Percentiles rank a stretch among this genome's conserved stretches.
These are phyloP conservation scores for Alternaria dauci DNA, from an alignment of 2,329 filamentous ascomycete genomes.

Conservation along the genomic window DNA sequence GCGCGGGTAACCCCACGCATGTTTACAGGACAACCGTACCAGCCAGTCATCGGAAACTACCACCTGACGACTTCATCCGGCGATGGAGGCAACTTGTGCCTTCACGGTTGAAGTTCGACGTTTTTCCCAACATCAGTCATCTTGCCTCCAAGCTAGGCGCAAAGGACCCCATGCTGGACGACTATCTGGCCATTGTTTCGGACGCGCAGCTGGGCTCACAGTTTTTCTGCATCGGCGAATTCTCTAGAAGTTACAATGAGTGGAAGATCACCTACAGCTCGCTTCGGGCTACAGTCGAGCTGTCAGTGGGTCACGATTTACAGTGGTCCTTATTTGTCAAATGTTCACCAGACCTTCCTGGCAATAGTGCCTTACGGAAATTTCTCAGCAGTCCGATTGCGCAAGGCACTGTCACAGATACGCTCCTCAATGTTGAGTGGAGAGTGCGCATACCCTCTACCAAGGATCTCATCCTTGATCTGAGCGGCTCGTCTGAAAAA, in stretches of 20 bases:
- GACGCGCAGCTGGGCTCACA: conserved; percentile 17
- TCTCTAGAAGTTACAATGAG: conserved; percentile 35
- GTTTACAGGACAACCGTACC: conserved; percentile 43
- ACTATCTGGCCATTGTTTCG: conserved; percentile 17
- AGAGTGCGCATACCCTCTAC: conserved; percentile 30
- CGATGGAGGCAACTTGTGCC: conserved; percentile 48
- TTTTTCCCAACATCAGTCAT: conserved; percentile 25
- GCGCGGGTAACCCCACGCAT: conserved; percentile 64
- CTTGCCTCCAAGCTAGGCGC: background rate
- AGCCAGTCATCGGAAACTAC: conserved; percentile 38
- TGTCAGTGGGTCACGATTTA: conserved; percentile 49
- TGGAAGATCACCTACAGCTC: conserved; percentile 58
- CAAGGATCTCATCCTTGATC: conserved; percentile 15
- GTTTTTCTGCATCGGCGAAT: conserved; percentile 26
- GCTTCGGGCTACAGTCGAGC: conserved; percentile 49
- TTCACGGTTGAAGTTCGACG: conserved; percentile 24
- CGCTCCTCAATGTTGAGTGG: conserved; percentile 35
- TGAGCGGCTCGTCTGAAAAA: conserved; percentile 30
- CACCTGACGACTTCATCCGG: conserved; percentile 56
- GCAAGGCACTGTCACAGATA: conserved; percentile 16
- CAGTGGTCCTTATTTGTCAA: conserved; percentile 60
- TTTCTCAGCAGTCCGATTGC: conserved; percentile 46
- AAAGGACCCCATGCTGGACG: background rate
- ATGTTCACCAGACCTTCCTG: conserved; percentile 49
- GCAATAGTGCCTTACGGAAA: conserved; percentile 53